Conservation (phyloP, 306 rosid genomes). For the Vigna nakashimae region DNA sequence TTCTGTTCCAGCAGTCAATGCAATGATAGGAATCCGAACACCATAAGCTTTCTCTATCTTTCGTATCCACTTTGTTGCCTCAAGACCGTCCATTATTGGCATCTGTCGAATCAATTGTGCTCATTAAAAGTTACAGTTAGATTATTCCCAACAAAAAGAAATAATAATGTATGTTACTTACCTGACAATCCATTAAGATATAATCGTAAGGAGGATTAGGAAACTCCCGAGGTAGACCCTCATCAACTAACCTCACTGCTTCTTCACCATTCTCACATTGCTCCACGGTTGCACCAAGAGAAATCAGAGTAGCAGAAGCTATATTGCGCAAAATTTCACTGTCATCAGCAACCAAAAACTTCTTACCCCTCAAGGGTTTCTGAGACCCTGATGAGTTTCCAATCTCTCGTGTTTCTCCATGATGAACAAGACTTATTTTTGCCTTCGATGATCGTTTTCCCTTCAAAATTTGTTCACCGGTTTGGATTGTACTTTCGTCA, state of each 20-base stretch:
- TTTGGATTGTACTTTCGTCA: slow-evolving; percentile 13
- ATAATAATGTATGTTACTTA: slow-evolving; percentile 7
- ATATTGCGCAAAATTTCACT: slow-evolving; percentile 36
- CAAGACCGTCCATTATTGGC: slow-evolving; percentile 72
- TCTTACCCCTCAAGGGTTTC: slow-evolving; percentile 62
- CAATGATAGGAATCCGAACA: slow-evolving; percentile 71
- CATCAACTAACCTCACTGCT: slow-evolving; percentile 54
- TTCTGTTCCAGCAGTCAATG: slow-evolving; percentile 67
- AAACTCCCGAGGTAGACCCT: slow-evolving; percentile 42
- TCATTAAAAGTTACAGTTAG: neutral
- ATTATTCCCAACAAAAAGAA: neutral
- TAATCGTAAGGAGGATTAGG: slow-evolving; percentile 64
- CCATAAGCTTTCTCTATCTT: slow-evolving; percentile 54
- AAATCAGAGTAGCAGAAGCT: slow-evolving; percentile 37
- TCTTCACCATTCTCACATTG: slow-evolving; percentile 66
- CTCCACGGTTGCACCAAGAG: slow-evolving; percentile 62
- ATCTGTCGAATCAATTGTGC: slow-evolving; percentile 52
- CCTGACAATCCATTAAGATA: slow-evolving; percentile 88
- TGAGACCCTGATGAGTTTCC: slow-evolving; percentile 5
- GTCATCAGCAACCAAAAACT: slow-evolving; percentile 74
- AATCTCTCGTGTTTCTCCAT: slow-evolving; percentile 47
- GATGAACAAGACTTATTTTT: slow-evolving; percentile 11
- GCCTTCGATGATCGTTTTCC: slow-evolving; percentile 20
- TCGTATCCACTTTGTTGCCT: slow-evolving; percentile 68
- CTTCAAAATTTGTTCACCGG: slow-evolving; percentile 3